Base-by-base conservation (phyloP, 1,139 yeast species). In the Nakaseomyces nivariensis region DNA sequence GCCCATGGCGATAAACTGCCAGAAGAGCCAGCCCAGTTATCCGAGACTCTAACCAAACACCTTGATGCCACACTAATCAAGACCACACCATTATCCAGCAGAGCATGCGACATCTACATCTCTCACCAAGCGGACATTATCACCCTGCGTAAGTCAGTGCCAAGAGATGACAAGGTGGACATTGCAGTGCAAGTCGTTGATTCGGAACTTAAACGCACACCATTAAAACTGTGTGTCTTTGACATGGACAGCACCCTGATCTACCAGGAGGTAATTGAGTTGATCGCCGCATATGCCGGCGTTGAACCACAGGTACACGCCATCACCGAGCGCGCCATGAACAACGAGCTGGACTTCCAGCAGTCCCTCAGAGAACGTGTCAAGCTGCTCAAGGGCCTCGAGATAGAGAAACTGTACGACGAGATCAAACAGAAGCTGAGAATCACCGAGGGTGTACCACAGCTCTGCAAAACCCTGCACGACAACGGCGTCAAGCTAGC, bases 201-300 rank as follows among this genome's bases (percentile, higher is more conserved):
- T 46, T 66, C 68, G 42, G 63, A 57, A 43, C 70, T 89, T 8
- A n/a, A 29, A 22, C 44, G 44, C 59, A 69, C 72, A 56, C 55
- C 68, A 48, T 85, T 84, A 62, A 77, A 79, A 58, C 72, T 92
- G 47, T 82, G 87, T 55, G 87, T 94, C 24, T 94, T 94, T 62
- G 98, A 94, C 62, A 94, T 94, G 98, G 99, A 94, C 70, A 90
- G 97, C 0, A 94, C 98, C 0, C 72, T 94, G 63, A 94, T 94
- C 58, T 83, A 86, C 67, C 97, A 94, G 68, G 99, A 94, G 68
- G 97, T 92, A 46, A 92, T 92, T 58, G 99, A 94, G 64, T 71
- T 92, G 63, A 90, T 94, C 57, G 98, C 98, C 3, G 88, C 85
- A 0, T 81, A 82, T 58, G 95, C 92, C n/a, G 74, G 76, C 54